Base-by-base conservation (phyloP, 306 rosid genomes). In the Lagenaria siceraria region DNA sequence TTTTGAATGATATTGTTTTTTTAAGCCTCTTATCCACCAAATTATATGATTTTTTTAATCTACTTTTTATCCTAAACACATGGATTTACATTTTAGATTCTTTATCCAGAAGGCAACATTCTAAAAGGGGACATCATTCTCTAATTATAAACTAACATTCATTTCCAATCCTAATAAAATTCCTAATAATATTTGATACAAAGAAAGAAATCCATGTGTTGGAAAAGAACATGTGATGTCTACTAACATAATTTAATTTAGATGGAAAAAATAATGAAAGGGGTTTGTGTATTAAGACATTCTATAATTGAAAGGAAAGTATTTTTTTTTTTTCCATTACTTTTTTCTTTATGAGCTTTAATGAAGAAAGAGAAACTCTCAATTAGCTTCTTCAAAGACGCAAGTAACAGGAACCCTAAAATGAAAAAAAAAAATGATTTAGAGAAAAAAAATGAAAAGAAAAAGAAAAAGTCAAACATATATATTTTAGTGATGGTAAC, bases 201-300 rank as follows among this genome's bases (percentile, higher is more conserved):
- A 49, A 51, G 8, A 22, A 4, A 69, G 4, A n/a, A 68, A 68
- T 68, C 52, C 74, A n/a, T 21, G 27, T 19, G 72, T 42, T 21
- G 74, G 22, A 42, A 70, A 42, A 15, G 22, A 46, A 42, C 75
- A 71, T 71, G 59, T 71, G 59, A 71, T 71, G 59, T 51, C 76
- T 71, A 71, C 42, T 46, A 7, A 70, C 38, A 46, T 46, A 71
- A 66, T 66, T 66, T 7, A 48, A 48, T 71, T 48, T 46, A 71
- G 76, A 71, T 71, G 76, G 10, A 11, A 46, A n/a, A 70, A 71
- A 71, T 71, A 71, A 71, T 71, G 76, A 60, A 60, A 65, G 74
- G 54, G 59, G 36, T 71, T 48, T 48, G 58, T 46, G 59, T 48
- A 46, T 48, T 49, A 48, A 49, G 18, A 49, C 54, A 71, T 49